Evolutionary conservation across 2,329 filamentous ascomycete genomes (phyloP), one percentile per base, ranked within the genome.

Genomic region (Bipolaris oryzae): DNA sequence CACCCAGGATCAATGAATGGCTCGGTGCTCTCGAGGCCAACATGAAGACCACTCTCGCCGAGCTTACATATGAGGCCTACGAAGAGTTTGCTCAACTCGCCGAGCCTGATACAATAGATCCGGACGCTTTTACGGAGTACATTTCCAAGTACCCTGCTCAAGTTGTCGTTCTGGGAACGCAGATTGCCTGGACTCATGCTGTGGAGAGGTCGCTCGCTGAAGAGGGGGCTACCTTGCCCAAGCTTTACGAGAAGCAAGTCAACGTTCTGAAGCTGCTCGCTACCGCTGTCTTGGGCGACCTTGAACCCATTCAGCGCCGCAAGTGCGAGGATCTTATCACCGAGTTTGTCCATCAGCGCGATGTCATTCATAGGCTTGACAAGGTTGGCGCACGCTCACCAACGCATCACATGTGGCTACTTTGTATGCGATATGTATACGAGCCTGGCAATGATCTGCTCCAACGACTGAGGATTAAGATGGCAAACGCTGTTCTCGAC

Each of bases 301-400:
- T 99, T 20, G 90, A 93, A 64, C 82, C 91, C 6, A 90, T 97
- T 47, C 87, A 90, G 72, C 86, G 95, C 61, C 96, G 96, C 83
- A 97, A 96, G 81, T 99, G 94, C 77, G 95, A 99, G 76, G 94
- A 97, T 77, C 85, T 99, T 64, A 99, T 99, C 72, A 99, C 96
- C 0, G 96, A 99, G 75, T 98, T 95, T 73, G 95, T 99, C 13
- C 95, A 99, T 74, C 96, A 99, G 77, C 90, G 95, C 59, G 95
- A 99, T 76, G 86, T 89, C 16, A 95, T 98, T 62, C 89, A 94
- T 71, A 96, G 91, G 76, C 86, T 99, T 23, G 85, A 93, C 45
- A 84, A 89, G 43, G 82, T 86, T 43, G 89, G 89, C 55, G 95
- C 95, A 23, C 86, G 83, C 49, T 87, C 88, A 7, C 83, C 91